Base-by-base conservation (phyloP, 352 stramenopile species). In the Phytophthora podocarpi region DNA sequence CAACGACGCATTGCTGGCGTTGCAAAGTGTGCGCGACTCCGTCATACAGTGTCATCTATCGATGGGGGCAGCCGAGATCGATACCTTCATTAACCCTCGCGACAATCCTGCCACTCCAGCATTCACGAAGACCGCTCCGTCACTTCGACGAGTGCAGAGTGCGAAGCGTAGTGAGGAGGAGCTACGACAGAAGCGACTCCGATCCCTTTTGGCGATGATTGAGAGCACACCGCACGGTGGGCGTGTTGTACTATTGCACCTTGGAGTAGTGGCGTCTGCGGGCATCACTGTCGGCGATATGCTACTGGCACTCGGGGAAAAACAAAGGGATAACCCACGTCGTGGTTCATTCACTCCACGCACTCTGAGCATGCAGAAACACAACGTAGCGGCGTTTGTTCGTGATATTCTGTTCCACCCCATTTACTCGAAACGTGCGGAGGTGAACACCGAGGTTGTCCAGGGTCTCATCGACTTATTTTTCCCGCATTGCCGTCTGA, bases 361-460 rank as follows among this genome's bases (percentile, higher is more conserved):
- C 26, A 67, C 62, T 11, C 46, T 68, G 4, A 70, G 61, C 13
- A 58, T 68, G 1, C 70, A 87, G 18, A 87, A 87, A 28, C 69
- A 81, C 24, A 69, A 82, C 43, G 64, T 82, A 10, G 71, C 76
- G 7, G 70, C 68, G 11, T 93, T 93, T 67, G 81, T 93, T 36
- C 78, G 84, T 1, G 81, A 93, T 46, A 85, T 91, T 48, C 55
- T 93, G 28, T 91, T 93, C 70, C 81, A 91, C 34, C 76, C 80
- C 11, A 64, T 91, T 47, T 93, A 91, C 67, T 70, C 72, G 20
- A 81, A 85, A 53, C 71, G 75, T 0, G 54, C 70, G 3, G 76
- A 88, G 15, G 58, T 79, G 0, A 69, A 71, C 45, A 73, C 57
- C 0, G 70, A 77, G 4, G 28, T 64, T 21, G 70, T 90, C 12